These are phyloP conservation scores for Exophiala bonariae DNA, from an alignment of 2,329 filamentous ascomycete species.

Conservation along the genomic window DNA sequence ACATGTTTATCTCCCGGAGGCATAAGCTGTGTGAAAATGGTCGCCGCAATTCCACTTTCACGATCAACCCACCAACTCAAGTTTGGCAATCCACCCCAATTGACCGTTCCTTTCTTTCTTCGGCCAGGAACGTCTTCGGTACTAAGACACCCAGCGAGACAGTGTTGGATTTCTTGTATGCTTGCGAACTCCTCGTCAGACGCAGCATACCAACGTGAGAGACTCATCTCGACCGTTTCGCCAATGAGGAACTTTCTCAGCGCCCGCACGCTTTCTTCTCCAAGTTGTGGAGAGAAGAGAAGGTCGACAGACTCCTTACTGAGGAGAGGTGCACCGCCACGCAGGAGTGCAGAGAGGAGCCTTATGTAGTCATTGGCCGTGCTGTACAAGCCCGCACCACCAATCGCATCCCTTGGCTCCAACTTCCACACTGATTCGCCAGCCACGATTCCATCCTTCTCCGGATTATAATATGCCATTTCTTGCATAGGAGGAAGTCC, in stretches of 20 bases:
- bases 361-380: constrained; percentile 26
- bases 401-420: constrained; percentile 15
- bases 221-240: not conserved
- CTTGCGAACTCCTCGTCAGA: not conserved
- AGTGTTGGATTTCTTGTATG: constrained; percentile 2
- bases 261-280: constrained; percentile 29
- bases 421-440: constrained; percentile 39
- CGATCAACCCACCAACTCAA: constrained; percentile 27
- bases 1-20: constrained; percentile 17
- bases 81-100: constrained; percentile 28
- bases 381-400: constrained; percentile 27
- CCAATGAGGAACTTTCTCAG: not conserved
- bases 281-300: constrained; percentile 43
- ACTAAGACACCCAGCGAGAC: constrained; percentile 11
- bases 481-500: constrained; percentile 31
- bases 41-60: constrained; percentile 19
- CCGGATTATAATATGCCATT: not conserved
- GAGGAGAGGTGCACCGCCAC: constrained; percentile 43
- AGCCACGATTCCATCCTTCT: not conserved
- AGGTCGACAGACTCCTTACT: constrained; percentile 56
- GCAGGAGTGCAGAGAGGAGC: constrained; percentile 23
- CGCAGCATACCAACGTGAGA: not conserved
- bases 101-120: constrained; percentile 15
- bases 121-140: constrained; percentile 7
- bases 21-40: constrained; percentile 24